Conservation (phyloP, 176 grass and related monocot genomes). For the Typha latifolia region DNA sequence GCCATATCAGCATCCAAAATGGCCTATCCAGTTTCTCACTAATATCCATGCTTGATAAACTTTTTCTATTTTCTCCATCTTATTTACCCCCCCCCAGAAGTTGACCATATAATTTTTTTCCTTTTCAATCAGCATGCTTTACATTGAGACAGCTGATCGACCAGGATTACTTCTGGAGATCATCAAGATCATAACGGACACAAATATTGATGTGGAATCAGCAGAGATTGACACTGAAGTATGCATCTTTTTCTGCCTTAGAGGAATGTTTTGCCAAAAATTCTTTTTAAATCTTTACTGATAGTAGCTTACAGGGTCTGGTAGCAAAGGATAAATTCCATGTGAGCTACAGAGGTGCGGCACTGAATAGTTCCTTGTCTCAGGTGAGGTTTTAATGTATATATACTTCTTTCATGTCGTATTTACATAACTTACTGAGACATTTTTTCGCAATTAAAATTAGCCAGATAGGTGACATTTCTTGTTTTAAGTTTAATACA, state of each 20-base stretch:
- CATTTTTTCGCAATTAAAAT: too few species aligned
- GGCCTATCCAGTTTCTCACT: too few species aligned
- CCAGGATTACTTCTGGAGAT: constrained; percentile 80
- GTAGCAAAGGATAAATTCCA: constrained; percentile 97
- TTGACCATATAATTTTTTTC: constrained; percentile 5
- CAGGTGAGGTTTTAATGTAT: constrained; percentile 42
- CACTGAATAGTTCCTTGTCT: constrained; percentile 66
- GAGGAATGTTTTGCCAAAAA: background rate
- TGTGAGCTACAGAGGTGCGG: constrained; percentile 95
- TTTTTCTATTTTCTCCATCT: constrained; percentile 10
- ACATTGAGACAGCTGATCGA: constrained; percentile 96
- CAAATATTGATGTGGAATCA: constrained; percentile 85
- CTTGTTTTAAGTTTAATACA: too few species aligned
- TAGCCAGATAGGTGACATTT: too few species aligned
- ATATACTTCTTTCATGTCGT: constrained; percentile 5
- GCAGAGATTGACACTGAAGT: constrained; percentile 97
- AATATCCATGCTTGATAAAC: too few species aligned
- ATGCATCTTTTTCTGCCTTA: constrained; percentile 12
- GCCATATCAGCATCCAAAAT: too few species aligned
- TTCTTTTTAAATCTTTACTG: constrained; percentile 5
- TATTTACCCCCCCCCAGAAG: background rate
- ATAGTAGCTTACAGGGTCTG: constrained; percentile 49
- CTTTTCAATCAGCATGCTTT: constrained; percentile 52
- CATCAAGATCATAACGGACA: constrained; percentile 62
- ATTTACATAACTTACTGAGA: background rate